phyloP scores from a whole-genome alignment of 2,329 filamentous ascomycete genomes.

The Colletotrichum orchidophilum region DNA sequence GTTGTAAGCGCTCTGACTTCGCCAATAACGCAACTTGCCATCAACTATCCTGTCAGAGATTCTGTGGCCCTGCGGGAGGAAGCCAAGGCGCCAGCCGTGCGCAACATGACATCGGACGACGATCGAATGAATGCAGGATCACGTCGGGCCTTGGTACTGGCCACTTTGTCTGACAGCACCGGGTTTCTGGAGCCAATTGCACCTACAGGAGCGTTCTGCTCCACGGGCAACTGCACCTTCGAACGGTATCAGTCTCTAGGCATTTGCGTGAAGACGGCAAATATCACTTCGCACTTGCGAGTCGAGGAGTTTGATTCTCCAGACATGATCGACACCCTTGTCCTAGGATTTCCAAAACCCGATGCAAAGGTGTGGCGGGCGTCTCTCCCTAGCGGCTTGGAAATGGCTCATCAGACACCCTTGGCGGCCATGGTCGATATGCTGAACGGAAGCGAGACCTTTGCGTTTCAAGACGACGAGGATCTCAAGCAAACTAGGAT shows the following conservation, averaged over 20 bases:
- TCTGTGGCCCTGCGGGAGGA: background rate
- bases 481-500: background rate
- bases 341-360: background rate
- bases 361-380: background rate
- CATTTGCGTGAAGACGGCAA: conserved; percentile 6
- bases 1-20: conserved; percentile 16
- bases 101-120: background rate
- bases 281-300: background rate
- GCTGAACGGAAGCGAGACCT: background rate
- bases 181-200: background rate
- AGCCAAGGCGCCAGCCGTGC: background rate
- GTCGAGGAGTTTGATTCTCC: background rate
- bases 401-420: background rate
- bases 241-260: conserved; percentile 3
- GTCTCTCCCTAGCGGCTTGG: conserved; percentile 6
- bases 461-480: background rate
- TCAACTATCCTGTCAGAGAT: conserved; percentile 20
- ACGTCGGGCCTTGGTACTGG: background rate
- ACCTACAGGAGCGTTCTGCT: background rate
- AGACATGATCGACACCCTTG: background rate
- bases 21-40: conserved; percentile 25
- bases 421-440: background rate
- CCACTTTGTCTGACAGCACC: background rate
- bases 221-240: conserved; percentile 20
- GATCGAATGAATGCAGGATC: background rate